phyloP scores from a whole-genome alignment of 2,329 filamentous ascomycete species.

The Akanthomyces uredinophilus region DNA sequence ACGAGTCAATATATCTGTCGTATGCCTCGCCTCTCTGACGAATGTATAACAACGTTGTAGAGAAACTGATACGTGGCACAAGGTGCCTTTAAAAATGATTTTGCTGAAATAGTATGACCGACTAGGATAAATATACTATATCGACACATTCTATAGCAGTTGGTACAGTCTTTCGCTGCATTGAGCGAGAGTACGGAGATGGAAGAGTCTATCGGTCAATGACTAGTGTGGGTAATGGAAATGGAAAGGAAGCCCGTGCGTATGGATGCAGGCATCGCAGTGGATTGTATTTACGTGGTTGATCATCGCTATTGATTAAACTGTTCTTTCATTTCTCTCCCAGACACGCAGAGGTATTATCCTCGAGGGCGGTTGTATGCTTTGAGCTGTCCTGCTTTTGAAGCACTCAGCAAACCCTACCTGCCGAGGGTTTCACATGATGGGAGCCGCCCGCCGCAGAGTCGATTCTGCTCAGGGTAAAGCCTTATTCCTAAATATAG shows the following conservation, averaged over 20 bases:
- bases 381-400: too few species aligned
- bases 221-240: background rate
- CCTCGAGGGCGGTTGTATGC: too few species aligned
- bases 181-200: background rate
- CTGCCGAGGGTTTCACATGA: too few species aligned
- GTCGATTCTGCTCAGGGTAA: too few species aligned
- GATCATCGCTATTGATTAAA: background rate
- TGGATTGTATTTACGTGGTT: background rate
- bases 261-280: background rate
- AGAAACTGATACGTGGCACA: background rate
- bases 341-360: too few species aligned
- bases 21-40: too few species aligned
- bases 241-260: background rate
- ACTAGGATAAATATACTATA: background rate
- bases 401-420: too few species aligned
- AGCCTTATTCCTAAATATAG: too few species aligned
- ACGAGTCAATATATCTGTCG: too few species aligned
- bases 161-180: background rate
- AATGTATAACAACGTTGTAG: background rate
- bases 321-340: background rate
- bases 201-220: background rate
- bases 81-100: too few species aligned
- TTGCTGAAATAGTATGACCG: background rate
- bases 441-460: too few species aligned
- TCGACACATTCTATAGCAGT: background rate